A percentile compares a stretch with the other conserved stretches of the same genome.
These are phyloP conservation scores for Lophiotrema nucula DNA, from an alignment of 495 filamentous ascomycete genomes.

Conservation along the genomic window DNA sequence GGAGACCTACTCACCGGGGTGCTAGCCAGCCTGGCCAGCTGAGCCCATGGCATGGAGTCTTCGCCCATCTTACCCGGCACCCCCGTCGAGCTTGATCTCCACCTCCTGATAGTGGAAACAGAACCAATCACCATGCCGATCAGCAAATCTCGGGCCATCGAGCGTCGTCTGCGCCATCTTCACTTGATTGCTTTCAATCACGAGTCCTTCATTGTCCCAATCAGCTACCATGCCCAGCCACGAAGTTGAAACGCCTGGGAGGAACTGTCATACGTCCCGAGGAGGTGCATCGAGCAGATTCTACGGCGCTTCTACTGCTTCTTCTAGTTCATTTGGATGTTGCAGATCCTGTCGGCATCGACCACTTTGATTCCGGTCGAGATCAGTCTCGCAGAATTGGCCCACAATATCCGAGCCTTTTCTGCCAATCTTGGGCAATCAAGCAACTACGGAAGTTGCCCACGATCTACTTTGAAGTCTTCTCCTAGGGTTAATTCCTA, in stretches of 20 bases:
- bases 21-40: no score
- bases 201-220: no score
- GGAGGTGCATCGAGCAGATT: neutral
- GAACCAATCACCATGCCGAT: neutral
- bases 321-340: conserved; percentile 1
- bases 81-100: neutral
- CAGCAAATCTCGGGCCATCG: no score
- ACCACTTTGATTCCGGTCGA: conserved; percentile 7
- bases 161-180: no score
- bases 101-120: neutral
- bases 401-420: neutral
- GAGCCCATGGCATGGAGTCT: no score
- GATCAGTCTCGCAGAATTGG: conserved; percentile 5
- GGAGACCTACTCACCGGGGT: no score
- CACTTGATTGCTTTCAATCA: no score
- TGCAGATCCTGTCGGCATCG: conserved; percentile 8
- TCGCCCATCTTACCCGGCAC: conserved; percentile 8
- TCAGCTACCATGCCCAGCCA: neutral
- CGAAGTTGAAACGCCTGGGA: neutral
- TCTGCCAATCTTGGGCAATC: conserved; percentile 11
- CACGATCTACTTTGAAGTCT: no score
- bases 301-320: neutral
- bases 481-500: neutral
- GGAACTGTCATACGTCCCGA: conserved; percentile 2
- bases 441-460: neutral